Percentiles rank a stretch among this genome's conserved stretches.
Conservation (phyloP, 805 yeast species). For the Wickerhamomyces queroliae region DNA sequence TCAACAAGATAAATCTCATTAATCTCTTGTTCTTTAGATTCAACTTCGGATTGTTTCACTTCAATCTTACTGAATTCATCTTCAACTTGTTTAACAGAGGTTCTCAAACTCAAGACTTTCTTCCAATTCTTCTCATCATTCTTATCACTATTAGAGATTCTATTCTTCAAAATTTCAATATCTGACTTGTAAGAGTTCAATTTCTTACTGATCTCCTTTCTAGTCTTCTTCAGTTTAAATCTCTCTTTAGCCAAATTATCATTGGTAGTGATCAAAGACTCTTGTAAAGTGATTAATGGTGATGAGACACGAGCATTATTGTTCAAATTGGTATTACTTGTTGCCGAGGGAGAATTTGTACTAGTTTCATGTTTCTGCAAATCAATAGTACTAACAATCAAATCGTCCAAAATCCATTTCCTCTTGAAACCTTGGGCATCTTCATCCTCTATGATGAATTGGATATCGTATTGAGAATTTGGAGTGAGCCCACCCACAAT, state of each 20-base stretch:
- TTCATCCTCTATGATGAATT: slow-evolving; percentile 30
- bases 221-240: slow-evolving; percentile 47
- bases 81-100: slow-evolving; percentile 19
- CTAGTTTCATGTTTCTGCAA: too few relatives aligned
- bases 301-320: slow-evolving; percentile 34
- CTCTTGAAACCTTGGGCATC: slow-evolving; percentile 20
- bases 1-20: slow-evolving; percentile 32
- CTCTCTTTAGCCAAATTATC: slow-evolving; percentile 53
- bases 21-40: slow-evolving; percentile 27
- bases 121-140: slow-evolving; percentile 47
- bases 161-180: slow-evolving; percentile 44
- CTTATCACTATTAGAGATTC: slow-evolving; percentile 40
- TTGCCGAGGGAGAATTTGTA: too few relatives aligned
- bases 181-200: slow-evolving; percentile 47
- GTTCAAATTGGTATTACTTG: too few relatives aligned
- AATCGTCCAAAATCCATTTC: slow-evolving; percentile 32
- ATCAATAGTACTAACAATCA: slow-evolving; percentile 31
- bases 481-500: slow-evolving; percentile 64
- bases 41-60: slow-evolving; percentile 8
- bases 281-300: slow-evolving; percentile 60
- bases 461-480: slow-evolving; percentile 55
- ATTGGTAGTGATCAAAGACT: slow-evolving; percentile 59
- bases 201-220: slow-evolving; percentile 53
- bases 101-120: slow-evolving; percentile 15
- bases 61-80: slow-evolving; percentile 18